Percentiles rank a stretch among this genome's conserved stretches.
Conservation (phyloP, 2,329 filamentous ascomycete species). For the Penicillium sp. region DNA sequence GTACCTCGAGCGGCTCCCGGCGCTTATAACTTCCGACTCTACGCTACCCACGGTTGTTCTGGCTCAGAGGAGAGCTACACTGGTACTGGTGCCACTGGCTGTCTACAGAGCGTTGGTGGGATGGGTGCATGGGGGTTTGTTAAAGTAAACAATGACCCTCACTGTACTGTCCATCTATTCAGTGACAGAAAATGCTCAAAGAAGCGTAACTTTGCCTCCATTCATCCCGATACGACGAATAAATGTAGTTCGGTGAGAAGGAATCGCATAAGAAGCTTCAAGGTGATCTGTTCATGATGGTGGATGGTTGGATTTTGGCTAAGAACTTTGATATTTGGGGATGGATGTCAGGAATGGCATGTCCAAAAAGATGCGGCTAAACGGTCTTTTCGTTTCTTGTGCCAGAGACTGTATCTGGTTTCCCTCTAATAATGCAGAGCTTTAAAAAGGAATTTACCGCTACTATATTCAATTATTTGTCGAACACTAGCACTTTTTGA, state of each 20-base stretch:
- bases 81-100: constrained; percentile 6
- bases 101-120: constrained; percentile 1
- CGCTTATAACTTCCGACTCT: constrained; percentile 11
- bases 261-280: constrained; percentile 4
- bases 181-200: constrained; percentile 7
- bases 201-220: neutral
- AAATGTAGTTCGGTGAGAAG: constrained; percentile 5
- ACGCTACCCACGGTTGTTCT: constrained; percentile 5
- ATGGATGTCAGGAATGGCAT: neutral
- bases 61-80: neutral
- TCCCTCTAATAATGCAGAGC: too few relatives aligned
- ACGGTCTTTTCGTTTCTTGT: too few relatives aligned
- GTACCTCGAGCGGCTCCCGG: neutral
- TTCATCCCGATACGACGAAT: neutral
- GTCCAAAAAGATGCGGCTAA: too few relatives aligned
- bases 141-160: constrained; percentile 2
- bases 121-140: constrained; percentile 1
- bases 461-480: too few relatives aligned
- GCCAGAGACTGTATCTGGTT: too few relatives aligned
- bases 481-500: too few relatives aligned
- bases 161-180: constrained; percentile 11
- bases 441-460: too few relatives aligned
- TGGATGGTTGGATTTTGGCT: neutral
- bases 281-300: constrained; percentile 3
- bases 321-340: neutral